Conservation (phyloP, 495 filamentous ascomycete species). For the Geoglossum glabrum region DNA sequence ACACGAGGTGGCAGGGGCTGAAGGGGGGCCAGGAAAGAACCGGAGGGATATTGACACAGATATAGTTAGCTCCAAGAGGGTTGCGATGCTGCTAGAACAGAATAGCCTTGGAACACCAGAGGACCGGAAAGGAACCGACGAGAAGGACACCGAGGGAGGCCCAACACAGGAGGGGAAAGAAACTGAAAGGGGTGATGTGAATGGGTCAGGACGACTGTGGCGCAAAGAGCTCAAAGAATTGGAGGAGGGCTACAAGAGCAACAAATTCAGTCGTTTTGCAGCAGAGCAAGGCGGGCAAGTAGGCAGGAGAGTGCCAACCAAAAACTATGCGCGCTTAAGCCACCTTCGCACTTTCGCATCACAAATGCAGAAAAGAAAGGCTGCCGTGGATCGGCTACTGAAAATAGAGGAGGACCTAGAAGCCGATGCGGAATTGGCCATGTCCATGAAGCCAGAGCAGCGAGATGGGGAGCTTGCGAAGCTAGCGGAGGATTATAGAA, state of each 20-base stretch:
- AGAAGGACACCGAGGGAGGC: background rate
- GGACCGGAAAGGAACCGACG: constrained; percentile 1
- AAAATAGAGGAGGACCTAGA: background rate
- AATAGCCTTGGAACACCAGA: constrained; percentile 13
- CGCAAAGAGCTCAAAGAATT: constrained; percentile 12
- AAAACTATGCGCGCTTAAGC: background rate
- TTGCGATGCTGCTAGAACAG: constrained; percentile 19
- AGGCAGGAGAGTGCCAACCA: background rate
- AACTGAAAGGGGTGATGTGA: background rate
- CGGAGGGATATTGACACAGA: constrained; percentile 18
- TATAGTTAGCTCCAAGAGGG: constrained; percentile 16
- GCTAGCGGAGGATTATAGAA: constrained; percentile 9
- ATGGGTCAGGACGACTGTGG: constrained; percentile 2
- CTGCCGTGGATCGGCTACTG: background rate
- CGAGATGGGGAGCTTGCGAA: background rate
- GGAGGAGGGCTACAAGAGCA: constrained; percentile 6
- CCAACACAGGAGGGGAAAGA: background rate
- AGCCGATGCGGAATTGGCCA: background rate
- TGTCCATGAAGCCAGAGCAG: background rate
- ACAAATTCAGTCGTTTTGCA: constrained; percentile 6
- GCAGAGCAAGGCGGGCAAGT: background rate
- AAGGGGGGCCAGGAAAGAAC: constrained; percentile 4
- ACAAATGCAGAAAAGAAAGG: background rate
- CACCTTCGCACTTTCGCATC: background rate
- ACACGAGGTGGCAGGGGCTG: constrained; percentile 24